Base-by-base conservation (phyloP, 2,329 filamentous ascomycete species). In the Xylariaceae sp. region DNA sequence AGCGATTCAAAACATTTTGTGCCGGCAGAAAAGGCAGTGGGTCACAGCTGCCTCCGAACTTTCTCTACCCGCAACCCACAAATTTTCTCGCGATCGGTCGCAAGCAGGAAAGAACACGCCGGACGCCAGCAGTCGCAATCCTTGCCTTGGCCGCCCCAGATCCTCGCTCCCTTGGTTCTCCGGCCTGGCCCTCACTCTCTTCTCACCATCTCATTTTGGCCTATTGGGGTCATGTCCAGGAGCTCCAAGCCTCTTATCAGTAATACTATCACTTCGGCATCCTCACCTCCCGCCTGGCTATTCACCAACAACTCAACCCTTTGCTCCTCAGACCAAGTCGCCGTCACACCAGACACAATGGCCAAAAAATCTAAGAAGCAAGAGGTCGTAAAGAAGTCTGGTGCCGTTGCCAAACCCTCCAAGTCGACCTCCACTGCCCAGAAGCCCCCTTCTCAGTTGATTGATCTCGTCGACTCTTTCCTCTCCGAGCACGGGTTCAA, bases 401-500 rank as follows among this genome's bases (percentile, higher is more conserved):
- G 47, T 9, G 40, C 56, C 32, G 49, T 18, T 21, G 47, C 47
- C 22, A 36, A 56, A 2, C 42, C 55, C 16, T 44, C 59, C 10
- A 52, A 67, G 9, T 58, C 61, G 10, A 34, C 60, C 1, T 49
- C 60, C 12, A 39, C 55, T 42, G 44, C 50, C 49, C 54, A 69
- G 26, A 68, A 73, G 44, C 76, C 81, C 22, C 79, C 86, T 4
- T 70, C 78, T 26, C 78, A 87, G 68, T 74, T 91, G 34, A 74
- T 91, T 66, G 80, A 84, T 56, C 74, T 89, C 15, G 78, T 91
- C 63, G 82, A 83, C 58, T 71, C 73, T 19, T 91, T 90, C 69
- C 76, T 91, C 47, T 77, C 78, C 40, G 78, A 85, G 43, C 78
- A 87, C 68, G 80, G 82, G n/a, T 87, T 88, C 63, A 70, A 76